Base-by-base conservation (phyloP, 2,329 filamentous ascomycete species). In the Neobulgaria alba region DNA sequence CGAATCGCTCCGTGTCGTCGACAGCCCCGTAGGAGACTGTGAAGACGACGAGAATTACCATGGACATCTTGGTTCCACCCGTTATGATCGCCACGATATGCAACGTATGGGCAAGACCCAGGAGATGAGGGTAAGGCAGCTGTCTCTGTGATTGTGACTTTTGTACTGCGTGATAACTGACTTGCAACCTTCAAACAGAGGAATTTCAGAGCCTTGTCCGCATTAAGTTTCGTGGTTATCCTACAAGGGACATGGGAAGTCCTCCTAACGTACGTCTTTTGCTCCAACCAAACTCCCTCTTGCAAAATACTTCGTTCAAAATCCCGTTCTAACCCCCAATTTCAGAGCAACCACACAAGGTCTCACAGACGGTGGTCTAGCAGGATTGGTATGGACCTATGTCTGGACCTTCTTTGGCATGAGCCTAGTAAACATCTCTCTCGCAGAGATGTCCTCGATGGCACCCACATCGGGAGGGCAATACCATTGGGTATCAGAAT, bases 401-500 rank as follows among this genome's bases (percentile, higher is more conserved):
- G 41, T 65, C 1, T 54, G 55, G 15, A 57, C 50, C 8, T 56
- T 57, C 37, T 37, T 59, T 29, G 61, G 61, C 12, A 44, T 44
- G 18, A 29, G 42, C 9, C 38, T 52, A 10, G 44, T 54, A 2
- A 42, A 39, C 29, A 8, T 52, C 5, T 47, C 42, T n/a, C 32
- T 55, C 14, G 51, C 52, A 16, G 52, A 18, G 56, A 61, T 15
- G 51, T 48, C 43, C 60, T 48, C 17, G 60, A 61, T 17, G 63
- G 67, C 29, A 65, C 67, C 31, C 61, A 61, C 12, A 68, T 70
- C 1, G 3, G 73, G 73, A 14, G 73, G 73, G 3, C 72, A n/a
- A n/a, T n/a, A n/a, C n/a, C n/a, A n/a, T n/a, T n/a, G n/a, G n/a
- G n/a, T n/a, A n/a, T n/a, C n/a, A 77, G 69, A 72, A 37, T 73